Base-by-base conservation (phyloP, 805 yeast genomes). In the Saccharomyces eubayanus region DNA sequence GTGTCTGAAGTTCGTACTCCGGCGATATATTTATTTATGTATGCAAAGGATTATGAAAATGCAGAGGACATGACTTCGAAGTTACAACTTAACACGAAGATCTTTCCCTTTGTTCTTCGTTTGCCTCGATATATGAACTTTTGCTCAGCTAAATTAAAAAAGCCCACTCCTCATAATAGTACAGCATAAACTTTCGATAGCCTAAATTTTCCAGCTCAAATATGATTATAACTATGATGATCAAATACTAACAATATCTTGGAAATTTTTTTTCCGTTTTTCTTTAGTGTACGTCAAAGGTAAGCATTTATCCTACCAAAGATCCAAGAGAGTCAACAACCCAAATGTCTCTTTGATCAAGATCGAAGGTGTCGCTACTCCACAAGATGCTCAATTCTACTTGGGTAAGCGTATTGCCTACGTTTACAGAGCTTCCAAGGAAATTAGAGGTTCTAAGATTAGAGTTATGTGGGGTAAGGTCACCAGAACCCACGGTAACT, bases 381-480 rank as follows among this genome's bases (percentile, higher is more conserved):
- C 96, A 70, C 84, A 87, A 75, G 99, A 92, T 65, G 97, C 98
- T 71, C 86, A 88, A 81, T 92, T 92, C 84, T 92, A 92, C 92
- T 84, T 92, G 72, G 99, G 99, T 81, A 92, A 92, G 89, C 87
- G 96, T 78, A 85, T 94, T 67, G 98, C 97, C 70, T 92, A 88
- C 84, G 97, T 92, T 71, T 92, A 92, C 97, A 88, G 96, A 80
- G 96, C 96, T 74, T 79, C 87, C 73, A 92, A 90, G 84, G 97
- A 90, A 81, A 79, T 90, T 74, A 88, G 96, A 85, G 97, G 97
- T 77, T 81, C 97, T 71, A 91, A 92, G 85, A 88, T 91, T 83
- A 89, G 98, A 83, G 97, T 92, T 72, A 89, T 92, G 82, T 92
- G 99, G 99, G 99, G 99, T 78, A 91, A 91, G 84, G 83, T 92